These are phyloP conservation scores for Linaria vulgaris DNA, from an alignment of 257 asterid species.

Conservation along the genomic window DNA sequence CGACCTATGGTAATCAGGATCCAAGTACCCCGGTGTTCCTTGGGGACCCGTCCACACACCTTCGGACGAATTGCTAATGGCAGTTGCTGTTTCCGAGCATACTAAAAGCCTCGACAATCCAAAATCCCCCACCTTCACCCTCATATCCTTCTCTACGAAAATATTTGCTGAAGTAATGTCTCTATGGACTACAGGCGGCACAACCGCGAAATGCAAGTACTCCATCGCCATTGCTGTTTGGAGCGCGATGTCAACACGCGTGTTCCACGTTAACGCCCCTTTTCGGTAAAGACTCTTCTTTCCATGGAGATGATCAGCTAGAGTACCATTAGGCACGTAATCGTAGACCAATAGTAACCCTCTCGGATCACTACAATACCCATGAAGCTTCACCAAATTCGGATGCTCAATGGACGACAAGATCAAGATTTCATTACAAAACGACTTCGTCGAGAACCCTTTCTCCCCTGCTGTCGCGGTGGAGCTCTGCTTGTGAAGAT, in stretches of 20 bases:
- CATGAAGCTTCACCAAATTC: conserved; percentile 82
- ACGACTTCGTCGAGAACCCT: conserved; percentile 67
- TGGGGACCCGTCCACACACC: conserved; percentile 98
- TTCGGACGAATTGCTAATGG: conserved; percentile 45
- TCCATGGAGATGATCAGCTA: conserved; percentile 88
- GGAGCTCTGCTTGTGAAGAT: conserved; percentile 69
- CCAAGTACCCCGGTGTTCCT: conserved; percentile 93
- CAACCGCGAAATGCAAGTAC: conserved; percentile 75
- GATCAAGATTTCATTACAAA: conserved; percentile 88
- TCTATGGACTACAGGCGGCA: conserved; percentile 85
- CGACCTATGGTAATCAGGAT: conserved; percentile 82
- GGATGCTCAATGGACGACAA: conserved; percentile 80
- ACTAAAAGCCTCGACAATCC: conserved; percentile 80
- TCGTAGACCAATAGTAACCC: conserved; percentile 83
- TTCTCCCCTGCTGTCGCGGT: conserved; percentile 32
- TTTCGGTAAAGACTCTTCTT: conserved; percentile 38
- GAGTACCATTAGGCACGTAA: conserved; percentile 83
- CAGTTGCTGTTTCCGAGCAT: conserved; percentile 49
- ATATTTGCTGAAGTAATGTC: conserved; percentile 87
- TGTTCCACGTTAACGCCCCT: conserved; percentile 57
- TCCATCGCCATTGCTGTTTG: conserved; percentile 81
- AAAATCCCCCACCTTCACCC: conserved; percentile 85
- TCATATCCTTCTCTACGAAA: conserved; percentile 80
- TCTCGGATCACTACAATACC: conserved; percentile 95
- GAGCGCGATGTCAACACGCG: conserved; percentile 71